Percentiles rank a stretch among this genome's conserved stretches.
Evolutionary conservation across 2,329 filamentous ascomycete genomes (phyloP).

Genomic region (Epicoccum sorghinum): DNA sequence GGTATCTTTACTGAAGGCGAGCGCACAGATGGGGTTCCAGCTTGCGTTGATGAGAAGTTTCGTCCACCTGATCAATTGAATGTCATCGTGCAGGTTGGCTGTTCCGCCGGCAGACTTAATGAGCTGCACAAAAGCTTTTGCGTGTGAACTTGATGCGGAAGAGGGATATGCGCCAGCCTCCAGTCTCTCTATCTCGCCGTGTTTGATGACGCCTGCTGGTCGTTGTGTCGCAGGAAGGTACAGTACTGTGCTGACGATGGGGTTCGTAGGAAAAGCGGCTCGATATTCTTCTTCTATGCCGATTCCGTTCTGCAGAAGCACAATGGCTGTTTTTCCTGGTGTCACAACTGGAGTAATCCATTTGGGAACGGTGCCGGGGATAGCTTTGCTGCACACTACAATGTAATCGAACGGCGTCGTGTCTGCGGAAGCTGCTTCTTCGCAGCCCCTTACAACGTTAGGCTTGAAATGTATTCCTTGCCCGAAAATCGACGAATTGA

Average conservation of each 20-base stretch:
- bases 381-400: conserved; percentile 56
- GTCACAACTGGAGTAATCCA: conserved; percentile 50
- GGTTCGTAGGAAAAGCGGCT: conserved; percentile 56
- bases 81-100: conserved; percentile 58
- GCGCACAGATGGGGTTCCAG: conserved; percentile 66
- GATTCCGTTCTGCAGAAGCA: conserved; percentile 68
- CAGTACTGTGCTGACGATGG: conserved; percentile 62
- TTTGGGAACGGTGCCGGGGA: conserved; percentile 47
- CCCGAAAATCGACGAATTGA: conserved; percentile 49
- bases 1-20: conserved; percentile 61
- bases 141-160: conserved; percentile 18
- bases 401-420: conserved; percentile 53
- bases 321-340: conserved; percentile 56
- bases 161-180: conserved; percentile 59
- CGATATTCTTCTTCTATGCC: conserved; percentile 64
- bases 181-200: conserved; percentile 55
- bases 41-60: conserved; percentile 67
- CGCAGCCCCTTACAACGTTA: conserved; percentile 42
- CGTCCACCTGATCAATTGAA: conserved; percentile 64
- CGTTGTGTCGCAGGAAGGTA: conserved; percentile 61
- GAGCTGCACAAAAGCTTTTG: conserved; percentile 49
- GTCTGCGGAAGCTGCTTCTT: conserved; percentile 41
- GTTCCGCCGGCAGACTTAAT: conserved; percentile 53
- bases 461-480: conserved; percentile 44
- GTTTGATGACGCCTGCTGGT: conserved; percentile 54